Base-by-base conservation (phyloP, 768 basidiomycete genomes). In the Crucibulum laeve region DNA sequence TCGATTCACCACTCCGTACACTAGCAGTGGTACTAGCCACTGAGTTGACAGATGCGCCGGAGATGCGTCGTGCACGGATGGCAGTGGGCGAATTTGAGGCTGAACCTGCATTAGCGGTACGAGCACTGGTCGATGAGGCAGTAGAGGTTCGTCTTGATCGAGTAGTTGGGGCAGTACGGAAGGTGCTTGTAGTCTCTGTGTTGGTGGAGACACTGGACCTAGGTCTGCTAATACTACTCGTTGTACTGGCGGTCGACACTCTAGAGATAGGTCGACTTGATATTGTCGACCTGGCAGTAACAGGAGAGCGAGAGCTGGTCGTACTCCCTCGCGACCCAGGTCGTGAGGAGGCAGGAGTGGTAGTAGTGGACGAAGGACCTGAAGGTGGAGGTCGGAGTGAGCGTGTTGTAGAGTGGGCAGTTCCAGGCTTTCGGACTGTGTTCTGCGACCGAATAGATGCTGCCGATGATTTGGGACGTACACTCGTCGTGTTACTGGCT, bases 81-180 rank as follows among this genome's bases (percentile, higher is more conserved):
- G 47, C 38, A 13, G 50, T 47, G 38, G 50, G 52, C 4, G 57
- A 52, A 28, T 25, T 23, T 22, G 19, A 22, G 10, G 28, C n/a
- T 54, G 54, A 13, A 36, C 38, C 11, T 45, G 45, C 48, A 17
- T 48, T 43, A 1, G 49, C 53, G 21, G 39, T 50, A 13, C 39
- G 15, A 13, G 19, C 6, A 7, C 62, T 61, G 0, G 52, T 36
- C 1, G 58, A 57, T 5, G 65, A 65, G 4, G 63, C 57, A 1
- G 57, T 54, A 0, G 67, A 69, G 7, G 64, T 57, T 18, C 54
- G 55, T 15, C 67, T 54, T 13, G 62, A 60, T 1, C 67, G 60
- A 17, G 51, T 38, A 19, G 23, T 25, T 8, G 45, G 47, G 4
- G 75, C 71, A 3, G 73, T 75, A 45, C 68, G 69, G 56, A 74